These are phyloP conservation scores for Diplodia corticola DNA, from an alignment of 2,329 filamentous ascomycete species.

Conservation along the genomic window DNA sequence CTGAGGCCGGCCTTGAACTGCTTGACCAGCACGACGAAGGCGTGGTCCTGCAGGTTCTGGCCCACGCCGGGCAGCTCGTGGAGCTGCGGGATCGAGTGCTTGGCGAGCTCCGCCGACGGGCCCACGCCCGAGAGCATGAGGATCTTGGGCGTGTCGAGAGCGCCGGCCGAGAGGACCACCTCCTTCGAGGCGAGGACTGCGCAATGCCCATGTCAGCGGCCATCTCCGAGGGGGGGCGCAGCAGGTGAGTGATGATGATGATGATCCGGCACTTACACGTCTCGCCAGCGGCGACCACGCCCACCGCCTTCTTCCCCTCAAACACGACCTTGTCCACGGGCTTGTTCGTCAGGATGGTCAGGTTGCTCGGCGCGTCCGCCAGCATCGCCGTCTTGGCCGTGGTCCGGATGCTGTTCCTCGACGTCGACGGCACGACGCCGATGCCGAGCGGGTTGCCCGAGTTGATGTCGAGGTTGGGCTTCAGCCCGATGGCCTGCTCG, in stretches of 20 bases:
- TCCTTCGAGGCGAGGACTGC: conserved; percentile 30
- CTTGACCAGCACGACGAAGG: conserved; percentile 24
- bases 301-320: conserved; percentile 33
- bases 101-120: conserved; percentile 43
- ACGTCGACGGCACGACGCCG: conserved; percentile 52
- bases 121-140: conserved; percentile 54
- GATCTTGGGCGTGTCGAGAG: conserved; percentile 41
- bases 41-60: conserved; percentile 49
- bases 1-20: not conserved
- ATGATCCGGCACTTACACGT: conserved; percentile 5
- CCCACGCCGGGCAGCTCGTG: conserved; percentile 46
- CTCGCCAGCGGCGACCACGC: conserved; percentile 33
- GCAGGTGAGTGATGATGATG: not conserved
- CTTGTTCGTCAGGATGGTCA: conserved; percentile 53
- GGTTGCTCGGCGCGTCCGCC: conserved; percentile 47
- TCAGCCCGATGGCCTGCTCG: conserved; percentile 48
- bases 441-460: conserved; percentile 61
- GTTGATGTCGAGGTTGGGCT: conserved; percentile 58
- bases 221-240: not conserved
- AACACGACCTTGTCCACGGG: conserved; percentile 43
- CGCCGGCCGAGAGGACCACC: conserved; percentile 36
- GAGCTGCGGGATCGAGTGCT: conserved; percentile 45
- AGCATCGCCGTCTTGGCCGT: conserved; percentile 56
- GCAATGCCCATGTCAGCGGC: not conserved
- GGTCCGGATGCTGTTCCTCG: conserved; percentile 50